Evolutionary conservation across 2,329 filamentous ascomycete genomes (phyloP), one percentile per base, ranked within the genome.

Genomic region (Colletotrichum acutatum): DNA sequence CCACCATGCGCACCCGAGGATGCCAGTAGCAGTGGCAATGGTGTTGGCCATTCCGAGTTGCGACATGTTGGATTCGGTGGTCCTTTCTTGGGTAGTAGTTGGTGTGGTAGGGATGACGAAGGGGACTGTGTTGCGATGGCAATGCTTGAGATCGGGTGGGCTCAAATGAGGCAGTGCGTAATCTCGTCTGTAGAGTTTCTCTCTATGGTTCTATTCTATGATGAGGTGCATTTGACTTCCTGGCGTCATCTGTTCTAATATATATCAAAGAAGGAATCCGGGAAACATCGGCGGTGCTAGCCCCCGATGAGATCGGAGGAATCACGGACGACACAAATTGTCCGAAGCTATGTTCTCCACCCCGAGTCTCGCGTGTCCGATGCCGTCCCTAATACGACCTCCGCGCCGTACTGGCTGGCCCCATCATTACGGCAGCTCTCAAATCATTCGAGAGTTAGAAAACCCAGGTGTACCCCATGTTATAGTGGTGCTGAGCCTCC

Each of bases 21-120:
- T 60, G 54, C 68, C 70, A 32, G 74, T 60, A 1, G 68, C 74
- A n/a, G 72, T 75, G 22, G 72, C 58, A 28, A 75, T 65, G 28
- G 59, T 66, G 49, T 61, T 73, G 32, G 60, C 12, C 12, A 73
- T 37, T 9, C 71, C 56, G 61, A 73, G 66, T 71, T 71, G 71
- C 32, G n/a, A 22, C 71, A 73, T 73, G 66, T 14, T 70, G 49
- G 30, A 66, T 14, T 57, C 19, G n/a, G 34, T 9, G 11, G 42
- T 19, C 19, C 9, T 49, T 22, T 9, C 19, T 49, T 4, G 42
- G 42, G 42, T 11, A 49, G 42, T 9, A n/a, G 14, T 49, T 37
- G 34, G 37, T 71, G 28, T 3, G 26, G 9, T 59, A 26, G 9
- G 49, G 37, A 22, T 63, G 69, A 16, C 52, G 16, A 49, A 19